Evolutionary conservation across 257 asterid species (phyloP), one percentile per base, ranked within the genome.

Genomic region (Solanum ossicruentum): DNA sequence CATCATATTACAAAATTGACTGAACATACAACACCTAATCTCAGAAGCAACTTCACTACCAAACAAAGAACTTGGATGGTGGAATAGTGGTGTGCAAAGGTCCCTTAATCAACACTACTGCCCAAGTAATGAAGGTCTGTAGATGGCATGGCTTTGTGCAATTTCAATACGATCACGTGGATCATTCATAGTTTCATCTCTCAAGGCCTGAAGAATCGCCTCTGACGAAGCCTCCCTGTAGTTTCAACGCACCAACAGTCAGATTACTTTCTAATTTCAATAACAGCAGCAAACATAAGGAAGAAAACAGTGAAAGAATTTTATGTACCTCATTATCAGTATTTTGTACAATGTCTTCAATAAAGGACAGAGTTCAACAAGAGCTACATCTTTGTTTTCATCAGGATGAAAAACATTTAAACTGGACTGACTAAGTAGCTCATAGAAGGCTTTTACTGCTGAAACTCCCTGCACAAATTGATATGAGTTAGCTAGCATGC

Each of bases 131-230:
- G 98, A 95, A 86, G 99, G 98, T 90, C 93, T 91, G 83, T 92
- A 95, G 84, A 94, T 89, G 49, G 94, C 97, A 88, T 91, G 98
- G 8, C 92, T 93, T 73, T 95, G 98, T 12, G 99, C 97, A 67
- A 95, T 91, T 92, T 92, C 94, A 32, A 95, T 95, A 3, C 97
- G 91, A 20, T 95, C 99, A 9, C 97, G 95, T 1, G 99, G 99
- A 87, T 95, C 97, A 9, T 95, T 95, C 85, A 94, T 88, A 87
- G 89, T 93, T 83, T 95, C 94, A 82, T 94, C 99, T 85, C 95
- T 91, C 77, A 95, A 70, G 43, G 98, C 98, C 82, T 93, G 92
- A 80, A 95, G 98, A 83, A 94, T 95, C 7, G 90, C 98, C 72
- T 88, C 67, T 3, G 86, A 83, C 20, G 90, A 91, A 83, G 90